A percentile compares a stretch with the other conserved stretches of the same genome.
Evolutionary conservation across 495 filamentous ascomycete genomes (phyloP).

Genomic region (Penicillium ochrochloron): DNA sequence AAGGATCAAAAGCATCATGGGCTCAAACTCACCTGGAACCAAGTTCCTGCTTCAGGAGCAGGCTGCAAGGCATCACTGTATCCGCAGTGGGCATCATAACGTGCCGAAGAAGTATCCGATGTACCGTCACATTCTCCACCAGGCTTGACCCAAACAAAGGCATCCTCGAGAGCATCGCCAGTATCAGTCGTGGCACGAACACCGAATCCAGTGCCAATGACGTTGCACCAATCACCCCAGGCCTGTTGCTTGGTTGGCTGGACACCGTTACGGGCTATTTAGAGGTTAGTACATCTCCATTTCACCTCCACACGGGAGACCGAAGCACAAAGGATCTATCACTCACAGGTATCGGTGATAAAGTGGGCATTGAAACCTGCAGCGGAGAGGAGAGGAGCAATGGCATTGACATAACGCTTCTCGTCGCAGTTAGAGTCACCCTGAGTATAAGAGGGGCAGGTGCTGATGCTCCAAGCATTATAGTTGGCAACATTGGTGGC

Average conservation of each 20-base stretch:
- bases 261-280: constrained; percentile 65
- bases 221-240: constrained; percentile 88
- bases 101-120: constrained; percentile 58
- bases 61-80: constrained; percentile 62
- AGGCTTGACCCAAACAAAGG: constrained; percentile 86
- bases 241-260: constrained; percentile 64
- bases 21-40: constrained; percentile 65
- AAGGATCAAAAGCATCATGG: not conserved
- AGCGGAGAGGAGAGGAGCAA: constrained; percentile 62
- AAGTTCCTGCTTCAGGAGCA: constrained; percentile 76
- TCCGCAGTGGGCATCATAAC: constrained; percentile 78
- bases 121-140: constrained; percentile 84
- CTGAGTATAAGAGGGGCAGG: constrained; percentile 49
- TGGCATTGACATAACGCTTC: constrained; percentile 69
- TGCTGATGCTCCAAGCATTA: constrained; percentile 61
- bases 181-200: constrained; percentile 67
- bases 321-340: not conserved
- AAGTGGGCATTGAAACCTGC: constrained; percentile 74
- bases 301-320: not conserved
- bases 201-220: constrained; percentile 75
- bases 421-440: constrained; percentile 65
- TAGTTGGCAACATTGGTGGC: constrained; percentile 82
- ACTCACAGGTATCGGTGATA: constrained; percentile 65
- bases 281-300: not conserved
- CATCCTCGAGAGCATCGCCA: constrained; percentile 65